Evolutionary conservation across 2,329 filamentous ascomycete genomes (phyloP).

Genomic region (Metarhizium guizhouense): DNA sequence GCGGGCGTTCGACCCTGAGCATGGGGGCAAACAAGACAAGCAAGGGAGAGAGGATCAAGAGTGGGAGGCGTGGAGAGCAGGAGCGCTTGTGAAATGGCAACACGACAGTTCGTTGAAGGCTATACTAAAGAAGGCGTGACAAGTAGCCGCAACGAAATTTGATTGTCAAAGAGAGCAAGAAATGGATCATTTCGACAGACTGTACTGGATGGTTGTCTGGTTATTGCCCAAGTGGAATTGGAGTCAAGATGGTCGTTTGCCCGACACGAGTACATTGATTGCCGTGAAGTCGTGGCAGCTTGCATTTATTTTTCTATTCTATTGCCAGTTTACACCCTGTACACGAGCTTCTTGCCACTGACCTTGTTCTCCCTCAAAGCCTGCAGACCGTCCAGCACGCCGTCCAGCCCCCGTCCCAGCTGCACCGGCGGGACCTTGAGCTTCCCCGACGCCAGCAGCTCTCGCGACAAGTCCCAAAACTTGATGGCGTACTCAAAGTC

Average conservation of each 20-base stretch:
- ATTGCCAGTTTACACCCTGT: slow-evolving; percentile 7
- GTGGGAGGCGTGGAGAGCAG: background rate
- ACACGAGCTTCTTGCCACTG: slow-evolving; percentile 36
- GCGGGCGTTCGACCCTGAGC: background rate
- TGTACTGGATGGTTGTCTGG: no score
- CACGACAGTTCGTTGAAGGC: background rate
- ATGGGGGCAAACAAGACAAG: background rate
- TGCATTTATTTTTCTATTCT: no score
- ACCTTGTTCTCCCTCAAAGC: slow-evolving; percentile 23
- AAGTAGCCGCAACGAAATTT: no score
- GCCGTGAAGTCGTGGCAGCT: no score
- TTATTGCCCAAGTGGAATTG: no score
- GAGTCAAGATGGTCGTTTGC: no score
- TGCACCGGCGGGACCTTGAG: slow-evolving; percentile 25
- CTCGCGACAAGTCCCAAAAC: background rate
- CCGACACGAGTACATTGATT: no score
- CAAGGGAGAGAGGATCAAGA: no score
- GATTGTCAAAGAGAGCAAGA: no score
- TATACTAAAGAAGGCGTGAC: background rate
- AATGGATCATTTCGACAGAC: no score
- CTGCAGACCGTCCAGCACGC: slow-evolving; percentile 25
- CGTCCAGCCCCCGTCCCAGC: slow-evolving; percentile 22
- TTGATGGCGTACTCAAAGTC: no score
- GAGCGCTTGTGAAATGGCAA: background rate
- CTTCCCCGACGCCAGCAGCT: slow-evolving; percentile 25